These are phyloP conservation scores for Prunus campanulata DNA, from an alignment of 306 rosid genomes.

Conservation along the genomic window DNA sequence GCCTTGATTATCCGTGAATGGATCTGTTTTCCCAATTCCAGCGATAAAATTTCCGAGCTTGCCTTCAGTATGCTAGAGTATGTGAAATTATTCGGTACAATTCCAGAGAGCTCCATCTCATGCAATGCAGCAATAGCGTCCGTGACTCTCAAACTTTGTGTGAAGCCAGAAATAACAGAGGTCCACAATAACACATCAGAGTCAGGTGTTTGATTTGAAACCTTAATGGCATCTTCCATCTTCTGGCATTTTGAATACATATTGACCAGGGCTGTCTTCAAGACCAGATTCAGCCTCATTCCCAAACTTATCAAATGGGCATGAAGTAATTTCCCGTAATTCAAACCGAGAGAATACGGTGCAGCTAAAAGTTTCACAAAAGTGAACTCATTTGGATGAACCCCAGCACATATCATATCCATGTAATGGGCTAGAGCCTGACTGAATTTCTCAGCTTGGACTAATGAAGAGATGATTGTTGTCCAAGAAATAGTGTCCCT, in stretches of 20 bases:
- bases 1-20: slow-evolving; percentile 44
- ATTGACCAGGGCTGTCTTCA: slow-evolving; percentile 64
- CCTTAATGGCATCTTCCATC: slow-evolving; percentile 53
- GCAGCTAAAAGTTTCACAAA: slow-evolving; percentile 51
- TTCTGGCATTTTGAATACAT: slow-evolving; percentile 51
- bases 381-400: slow-evolving; percentile 61
- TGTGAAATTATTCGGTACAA: slow-evolving; percentile 55
- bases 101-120: slow-evolving; percentile 47
- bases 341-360: slow-evolving; percentile 33
- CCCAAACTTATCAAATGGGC: slow-evolving; percentile 47
- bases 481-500: slow-evolving; percentile 66
- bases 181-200: slow-evolving; percentile 66
- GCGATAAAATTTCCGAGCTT: slow-evolving; percentile 42
- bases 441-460: slow-evolving; percentile 46
- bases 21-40: slow-evolving; percentile 53
- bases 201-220: slow-evolving; percentile 51
- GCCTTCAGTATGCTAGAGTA: slow-evolving; percentile 49
- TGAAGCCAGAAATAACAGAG: slow-evolving; percentile 49
- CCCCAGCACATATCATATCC: slow-evolving; percentile 40
- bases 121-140: slow-evolving; percentile 47
- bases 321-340: slow-evolving; percentile 56
- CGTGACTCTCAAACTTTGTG: slow-evolving; percentile 37
- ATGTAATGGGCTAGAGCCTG: slow-evolving; percentile 41
- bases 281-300: slow-evolving; percentile 48
- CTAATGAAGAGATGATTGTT: slow-evolving; percentile 56